A percentile compares a stretch with the other conserved stretches of the same genome.
Conservation (phyloP, 2,329 filamentous ascomycete species). For the Penicillium sp. region DNA sequence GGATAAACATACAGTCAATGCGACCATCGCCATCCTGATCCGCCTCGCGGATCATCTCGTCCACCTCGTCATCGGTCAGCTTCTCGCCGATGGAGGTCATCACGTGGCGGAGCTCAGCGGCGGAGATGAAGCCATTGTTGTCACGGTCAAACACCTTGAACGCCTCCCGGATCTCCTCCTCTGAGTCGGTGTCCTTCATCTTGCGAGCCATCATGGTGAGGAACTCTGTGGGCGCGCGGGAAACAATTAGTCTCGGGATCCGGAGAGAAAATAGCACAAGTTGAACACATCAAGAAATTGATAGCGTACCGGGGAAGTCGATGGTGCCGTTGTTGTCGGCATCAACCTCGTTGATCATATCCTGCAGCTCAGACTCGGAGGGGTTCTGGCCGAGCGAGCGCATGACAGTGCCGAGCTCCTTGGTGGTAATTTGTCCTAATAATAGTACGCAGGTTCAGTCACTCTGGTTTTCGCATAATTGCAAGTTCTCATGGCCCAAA, state of each 20-base stretch:
- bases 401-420: slow-evolving; percentile 89
- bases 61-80: slow-evolving; percentile 86
- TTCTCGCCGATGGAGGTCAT: slow-evolving; percentile 94
- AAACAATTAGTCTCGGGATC: neutral
- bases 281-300: neutral
- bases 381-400: slow-evolving; percentile 87
- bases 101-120: slow-evolving; percentile 83
- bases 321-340: slow-evolving; percentile 93
- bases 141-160: slow-evolving; percentile 92
- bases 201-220: slow-evolving; percentile 93
- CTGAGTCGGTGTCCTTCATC: slow-evolving; percentile 92
- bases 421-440: slow-evolving; percentile 85
- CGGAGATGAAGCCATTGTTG: slow-evolving; percentile 90
- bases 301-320: slow-evolving; percentile 76
- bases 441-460: slow-evolving; percentile 16
- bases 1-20: slow-evolving; percentile 72
- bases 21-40: slow-evolving; percentile 87
- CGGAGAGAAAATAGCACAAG: neutral
- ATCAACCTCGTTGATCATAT: slow-evolving; percentile 94
- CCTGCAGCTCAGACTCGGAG: slow-evolving; percentile 85
- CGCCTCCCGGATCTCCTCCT: slow-evolving; percentile 86
- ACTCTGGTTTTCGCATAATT: neutral
- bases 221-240: slow-evolving; percentile 64
- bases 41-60: slow-evolving; percentile 91
- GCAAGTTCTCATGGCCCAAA: neutral